These are phyloP conservation scores for Hamamelis virginiana DNA, from an alignment of 164 flowering plant species.

Conservation along the genomic window DNA sequence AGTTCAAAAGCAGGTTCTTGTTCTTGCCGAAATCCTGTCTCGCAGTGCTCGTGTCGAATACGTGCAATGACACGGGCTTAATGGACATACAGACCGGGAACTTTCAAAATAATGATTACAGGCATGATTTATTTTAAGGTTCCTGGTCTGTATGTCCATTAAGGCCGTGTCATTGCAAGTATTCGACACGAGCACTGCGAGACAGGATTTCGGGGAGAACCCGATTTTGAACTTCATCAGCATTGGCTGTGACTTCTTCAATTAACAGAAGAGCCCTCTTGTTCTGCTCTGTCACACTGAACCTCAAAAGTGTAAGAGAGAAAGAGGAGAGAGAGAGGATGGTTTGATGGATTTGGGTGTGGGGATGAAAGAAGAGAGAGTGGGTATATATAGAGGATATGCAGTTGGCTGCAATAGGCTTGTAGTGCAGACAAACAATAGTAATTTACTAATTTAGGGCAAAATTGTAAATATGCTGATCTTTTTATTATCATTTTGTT, in stretches of 20 bases:
- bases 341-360: slow-evolving; percentile 13
- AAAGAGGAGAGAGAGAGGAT: slow-evolving; percentile 1
- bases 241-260: slow-evolving; percentile 69
- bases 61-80: too few relatives aligned
- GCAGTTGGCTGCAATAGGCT: slow-evolving; percentile 19
- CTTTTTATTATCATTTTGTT: slow-evolving; percentile 11
- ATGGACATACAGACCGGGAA: too few relatives aligned
- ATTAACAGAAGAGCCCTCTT: slow-evolving; percentile 62
- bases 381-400: slow-evolving; percentile 36
- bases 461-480: slow-evolving; percentile 18
- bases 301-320: not conserved
- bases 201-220: slow-evolving; percentile 72
- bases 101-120: slow-evolving; percentile 57
- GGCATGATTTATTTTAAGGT: slow-evolving; percentile 76
- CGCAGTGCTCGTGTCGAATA: too few relatives aligned
- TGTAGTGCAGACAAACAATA: slow-evolving; percentile 12
- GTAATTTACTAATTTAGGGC: slow-evolving; percentile 14
- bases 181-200: slow-evolving; percentile 72
- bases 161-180: slow-evolving; percentile 59
- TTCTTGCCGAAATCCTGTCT: too few relatives aligned
- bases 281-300: slow-evolving; percentile 41
- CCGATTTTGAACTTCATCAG: slow-evolving; percentile 58
- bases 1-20: too few relatives aligned
- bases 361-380: slow-evolving; percentile 22
- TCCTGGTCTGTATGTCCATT: slow-evolving; percentile 64